These are phyloP conservation scores for Afroboletus lepidellus DNA, from an alignment of 1,284 basidiomycete species.

Conservation along the genomic window DNA sequence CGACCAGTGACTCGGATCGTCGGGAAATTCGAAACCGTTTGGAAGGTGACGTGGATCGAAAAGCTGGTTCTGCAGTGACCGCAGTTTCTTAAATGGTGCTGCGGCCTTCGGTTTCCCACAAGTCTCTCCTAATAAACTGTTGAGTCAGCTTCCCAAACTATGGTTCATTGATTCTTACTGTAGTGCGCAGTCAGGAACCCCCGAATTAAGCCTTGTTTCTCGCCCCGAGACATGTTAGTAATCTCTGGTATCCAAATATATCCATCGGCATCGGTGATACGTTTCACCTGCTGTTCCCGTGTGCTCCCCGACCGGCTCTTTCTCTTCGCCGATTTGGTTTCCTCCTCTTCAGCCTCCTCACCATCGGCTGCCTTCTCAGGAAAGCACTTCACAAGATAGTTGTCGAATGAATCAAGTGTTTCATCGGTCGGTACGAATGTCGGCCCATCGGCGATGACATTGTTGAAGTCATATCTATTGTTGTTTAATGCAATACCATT, in stretches of 20 bases:
- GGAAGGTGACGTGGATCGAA: background rate
- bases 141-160: no score
- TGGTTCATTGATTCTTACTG: background rate
- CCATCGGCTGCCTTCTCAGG: background rate
- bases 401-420: background rate
- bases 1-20: background rate
- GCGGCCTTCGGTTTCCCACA: background rate
- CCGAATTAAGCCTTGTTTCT: background rate
- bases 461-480: background rate
- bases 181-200: background rate
- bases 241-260: background rate
- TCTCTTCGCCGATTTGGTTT: no score
- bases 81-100: background rate
- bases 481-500: no score
- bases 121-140: no score
- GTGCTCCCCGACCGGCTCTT: no score
- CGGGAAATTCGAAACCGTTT: background rate
- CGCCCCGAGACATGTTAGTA: no score
- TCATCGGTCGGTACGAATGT: background rate
- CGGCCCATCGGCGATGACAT: background rate
- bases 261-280: background rate
- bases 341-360: no score
- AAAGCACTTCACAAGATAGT: background rate
- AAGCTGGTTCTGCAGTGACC: background rate
- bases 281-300: background rate